Conservation (phyloP, 306 rosid species). For the Vicia sativa region DNA sequence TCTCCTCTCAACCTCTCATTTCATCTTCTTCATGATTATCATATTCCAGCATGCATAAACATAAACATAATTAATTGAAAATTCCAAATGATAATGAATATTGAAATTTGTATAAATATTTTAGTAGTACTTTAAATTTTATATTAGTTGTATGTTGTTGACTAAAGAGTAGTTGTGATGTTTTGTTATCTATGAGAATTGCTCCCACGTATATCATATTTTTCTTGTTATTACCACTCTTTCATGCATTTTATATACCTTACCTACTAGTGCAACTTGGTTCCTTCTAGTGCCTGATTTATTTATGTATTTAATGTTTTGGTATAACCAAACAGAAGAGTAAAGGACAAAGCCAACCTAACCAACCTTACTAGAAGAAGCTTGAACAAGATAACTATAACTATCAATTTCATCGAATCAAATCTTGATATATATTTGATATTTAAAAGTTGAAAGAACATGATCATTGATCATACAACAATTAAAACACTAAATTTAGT, state of each 20-base stretch:
- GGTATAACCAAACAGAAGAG: not conserved
- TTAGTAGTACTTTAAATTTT: not conserved
- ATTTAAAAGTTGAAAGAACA: no score
- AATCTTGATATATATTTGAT: no score
- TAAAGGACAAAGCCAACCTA: constrained; percentile 33
- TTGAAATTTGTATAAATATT: not conserved
- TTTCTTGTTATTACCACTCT: constrained; percentile 12
- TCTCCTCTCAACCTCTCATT: no score
- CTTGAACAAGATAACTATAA: constrained; percentile 28
- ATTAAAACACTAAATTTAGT: no score
- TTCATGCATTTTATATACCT: not conserved
- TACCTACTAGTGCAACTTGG: constrained; percentile 7
- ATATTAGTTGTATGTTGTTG: no score
- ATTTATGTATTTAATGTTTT: constrained; percentile 8
- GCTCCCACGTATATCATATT: not conserved
- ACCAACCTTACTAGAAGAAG: constrained; percentile 24
- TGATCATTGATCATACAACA: no score
- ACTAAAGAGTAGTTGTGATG: no score
- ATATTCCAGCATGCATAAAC: not conserved
- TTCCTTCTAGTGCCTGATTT: not conserved
- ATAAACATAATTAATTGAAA: not conserved
- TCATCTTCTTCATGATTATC: not conserved
- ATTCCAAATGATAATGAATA: not conserved
- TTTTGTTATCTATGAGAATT: no score
- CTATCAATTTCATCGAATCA: constrained; percentile 11